Conservation (phyloP, 352 stramenopile species). For the Globisporangium okanoganense region DNA sequence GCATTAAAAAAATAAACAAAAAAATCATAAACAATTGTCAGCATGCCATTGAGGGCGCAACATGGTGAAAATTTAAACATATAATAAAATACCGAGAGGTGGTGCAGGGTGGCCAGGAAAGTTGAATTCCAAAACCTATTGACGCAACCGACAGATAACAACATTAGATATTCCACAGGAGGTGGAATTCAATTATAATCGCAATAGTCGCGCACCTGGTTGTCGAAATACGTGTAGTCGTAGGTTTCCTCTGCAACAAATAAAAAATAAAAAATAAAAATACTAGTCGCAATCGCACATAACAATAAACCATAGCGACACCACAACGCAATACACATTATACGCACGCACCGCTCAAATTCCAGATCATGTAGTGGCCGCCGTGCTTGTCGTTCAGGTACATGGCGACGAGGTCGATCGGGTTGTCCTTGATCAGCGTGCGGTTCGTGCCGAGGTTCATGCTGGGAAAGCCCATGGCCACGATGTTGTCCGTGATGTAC, state of each 20-base stretch:
- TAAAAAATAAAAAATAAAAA: not conserved
- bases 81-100: conserved; percentile 74
- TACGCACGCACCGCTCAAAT: conserved; percentile 78
- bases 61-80: not conserved
- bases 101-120: conserved; percentile 96
- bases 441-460: conserved; percentile 78
- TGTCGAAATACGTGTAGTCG: conserved; percentile 93
- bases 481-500: conserved; percentile 86
- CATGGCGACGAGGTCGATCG: conserved; percentile 89
- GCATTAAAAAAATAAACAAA: not conserved
- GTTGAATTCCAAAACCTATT: conserved; percentile 92
- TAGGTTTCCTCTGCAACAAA: conserved; percentile 90
- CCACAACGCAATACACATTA: too few species aligned
- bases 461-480: conserved; percentile 91
- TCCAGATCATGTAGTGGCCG: conserved; percentile 98
- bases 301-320: not conserved
- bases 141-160: not conserved
- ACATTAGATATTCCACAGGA: not conserved
- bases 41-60: not conserved
- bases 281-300: not conserved
- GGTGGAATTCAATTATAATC: not conserved
- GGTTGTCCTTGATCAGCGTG: conserved; percentile 80
- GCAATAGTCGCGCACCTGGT: conserved; percentile 55
- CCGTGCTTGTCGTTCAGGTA: conserved; percentile 93
- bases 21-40: not conserved